Base-by-base conservation (phyloP, 2,329 filamentous ascomycete genomes). In the Nemania sp. region DNA sequence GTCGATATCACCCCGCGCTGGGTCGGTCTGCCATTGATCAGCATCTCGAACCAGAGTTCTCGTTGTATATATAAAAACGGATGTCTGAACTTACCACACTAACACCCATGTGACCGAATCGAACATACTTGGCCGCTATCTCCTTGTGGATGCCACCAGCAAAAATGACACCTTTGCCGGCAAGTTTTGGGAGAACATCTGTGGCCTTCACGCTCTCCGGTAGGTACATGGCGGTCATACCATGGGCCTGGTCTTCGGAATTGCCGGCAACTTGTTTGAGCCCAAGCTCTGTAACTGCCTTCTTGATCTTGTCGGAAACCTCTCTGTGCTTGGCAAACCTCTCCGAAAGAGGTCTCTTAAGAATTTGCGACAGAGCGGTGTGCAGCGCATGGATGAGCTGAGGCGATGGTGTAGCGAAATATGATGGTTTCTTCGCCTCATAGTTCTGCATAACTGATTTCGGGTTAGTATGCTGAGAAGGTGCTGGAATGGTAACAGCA, bases 101-200 rank as follows among this genome's bases (percentile, higher is more conserved):
- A 59, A 97, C 90, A 64, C 94, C 94, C 94, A 99, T 99, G 73
- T 97, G 94, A 37, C 94, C 94, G 67, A 99, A 94, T 23, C 94
- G 86, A 64, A 99, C 89, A 72, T 99, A 99, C 77, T 90, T 94
- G 59, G 89, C 78, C 2, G 90, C 92, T 72, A 96, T 96, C 71
- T 95, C 90, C 81, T 94, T 96, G 79, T 99, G 94, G 65, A 99
- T 81, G 57, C 94, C 94, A 55, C 91, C 94, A 20, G 94, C 94
- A 70, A 97, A 97, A 56, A 99, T 84, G 34, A 99, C 89, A 24
- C 91, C 91, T 73, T 89, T 92, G 77, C 89, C 90, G 59, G 90
- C 74, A 59, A 99, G 77, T 69, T 85, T 91, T 11, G 94, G 92
- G 48, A 99, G 80, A 28, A 99, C 79, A 61, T 96, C 90, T 2